These are phyloP conservation scores for Trametes coccinea DNA, from an alignment of 768 basidiomycete genomes.

Conservation along the genomic window DNA sequence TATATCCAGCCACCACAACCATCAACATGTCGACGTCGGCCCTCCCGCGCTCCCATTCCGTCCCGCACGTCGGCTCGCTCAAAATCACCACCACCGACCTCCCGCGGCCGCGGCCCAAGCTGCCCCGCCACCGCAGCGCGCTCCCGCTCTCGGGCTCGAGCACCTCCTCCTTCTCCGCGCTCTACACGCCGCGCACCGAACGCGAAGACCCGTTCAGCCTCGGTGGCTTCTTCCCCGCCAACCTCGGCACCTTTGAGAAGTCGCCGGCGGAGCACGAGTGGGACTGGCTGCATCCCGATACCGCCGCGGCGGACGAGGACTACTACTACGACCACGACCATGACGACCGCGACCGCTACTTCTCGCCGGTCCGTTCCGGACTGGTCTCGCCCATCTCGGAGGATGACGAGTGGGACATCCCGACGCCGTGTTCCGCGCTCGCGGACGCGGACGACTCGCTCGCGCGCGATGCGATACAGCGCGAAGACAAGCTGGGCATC, in stretches of 20 bases:
- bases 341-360: too few species aligned
- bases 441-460: constrained; percentile 36
- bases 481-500: constrained; percentile 53
- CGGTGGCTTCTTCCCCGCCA: constrained; percentile 48
- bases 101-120: constrained; percentile 18
- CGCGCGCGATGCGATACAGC: constrained; percentile 39
- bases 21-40: constrained; percentile 25
- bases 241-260: constrained; percentile 20
- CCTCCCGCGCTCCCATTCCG: constrained; percentile 35
- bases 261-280: constrained; percentile 32
- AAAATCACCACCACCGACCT: constrained; percentile 13
- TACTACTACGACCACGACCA: constrained; percentile 21
- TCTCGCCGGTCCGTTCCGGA: constrained; percentile 13
- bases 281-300: constrained; percentile 43
- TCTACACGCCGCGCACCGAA: constrained; percentile 29
- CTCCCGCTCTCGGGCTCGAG: constrained; percentile 17
- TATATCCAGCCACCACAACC: neutral
- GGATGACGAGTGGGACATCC: constrained; percentile 26
- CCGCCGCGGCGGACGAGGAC: constrained; percentile 25
- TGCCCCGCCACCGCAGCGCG: constrained; percentile 25
- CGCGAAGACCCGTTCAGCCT: constrained; percentile 51
- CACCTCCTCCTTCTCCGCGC: neutral
- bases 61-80: constrained; percentile 25
- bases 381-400: constrained; percentile 24
- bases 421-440: constrained; percentile 31